Conservation (phyloP, 2,329 filamentous ascomycete genomes). For the Raffaelea albimanens region DNA sequence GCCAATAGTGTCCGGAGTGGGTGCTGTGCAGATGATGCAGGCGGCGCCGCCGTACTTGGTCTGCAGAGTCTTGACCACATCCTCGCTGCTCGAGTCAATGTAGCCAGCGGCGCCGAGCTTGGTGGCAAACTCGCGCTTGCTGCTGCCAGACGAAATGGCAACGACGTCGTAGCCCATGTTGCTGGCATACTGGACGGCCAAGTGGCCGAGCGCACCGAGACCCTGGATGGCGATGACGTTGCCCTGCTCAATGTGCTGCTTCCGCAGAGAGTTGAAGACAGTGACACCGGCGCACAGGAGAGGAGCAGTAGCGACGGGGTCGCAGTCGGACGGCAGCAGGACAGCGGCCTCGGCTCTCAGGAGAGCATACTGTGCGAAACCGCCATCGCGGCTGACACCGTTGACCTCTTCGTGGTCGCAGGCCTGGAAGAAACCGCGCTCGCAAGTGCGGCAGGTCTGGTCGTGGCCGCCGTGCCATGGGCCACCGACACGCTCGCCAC, state of each 20-base stretch:
- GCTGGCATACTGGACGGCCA: constrained; percentile 66
- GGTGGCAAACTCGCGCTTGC: constrained; percentile 59
- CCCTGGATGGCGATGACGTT: constrained; percentile 54
- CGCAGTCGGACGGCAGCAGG: constrained; percentile 40
- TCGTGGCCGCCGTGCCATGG: constrained; percentile 63
- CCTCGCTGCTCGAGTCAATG: constrained; percentile 46
- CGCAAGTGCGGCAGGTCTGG: constrained; percentile 51
- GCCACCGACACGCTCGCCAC: constrained; percentile 59
- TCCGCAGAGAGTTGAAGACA: constrained; percentile 50
- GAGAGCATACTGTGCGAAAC: constrained; percentile 55
- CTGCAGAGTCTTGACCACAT: constrained; percentile 34
- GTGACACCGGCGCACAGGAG: constrained; percentile 58
- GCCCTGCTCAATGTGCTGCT: constrained; percentile 41
- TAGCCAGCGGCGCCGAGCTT: constrained; percentile 52
- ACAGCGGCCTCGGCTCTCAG: constrained; percentile 53
- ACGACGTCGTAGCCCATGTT: constrained; percentile 69
- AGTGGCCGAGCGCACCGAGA: constrained; percentile 65
- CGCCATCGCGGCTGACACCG: constrained; percentile 57
- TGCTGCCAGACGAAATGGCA: constrained; percentile 52
- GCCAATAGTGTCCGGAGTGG: constrained; percentile 44
- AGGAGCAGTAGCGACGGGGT: constrained; percentile 45
- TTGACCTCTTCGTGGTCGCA: constrained; percentile 56
- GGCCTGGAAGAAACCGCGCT: constrained; percentile 55
- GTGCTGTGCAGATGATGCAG: constrained; percentile 54
- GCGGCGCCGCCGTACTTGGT: constrained; percentile 50